Conservation (phyloP, 2,329 filamentous ascomycete genomes). For the Rutstroemia sp. region DNA sequence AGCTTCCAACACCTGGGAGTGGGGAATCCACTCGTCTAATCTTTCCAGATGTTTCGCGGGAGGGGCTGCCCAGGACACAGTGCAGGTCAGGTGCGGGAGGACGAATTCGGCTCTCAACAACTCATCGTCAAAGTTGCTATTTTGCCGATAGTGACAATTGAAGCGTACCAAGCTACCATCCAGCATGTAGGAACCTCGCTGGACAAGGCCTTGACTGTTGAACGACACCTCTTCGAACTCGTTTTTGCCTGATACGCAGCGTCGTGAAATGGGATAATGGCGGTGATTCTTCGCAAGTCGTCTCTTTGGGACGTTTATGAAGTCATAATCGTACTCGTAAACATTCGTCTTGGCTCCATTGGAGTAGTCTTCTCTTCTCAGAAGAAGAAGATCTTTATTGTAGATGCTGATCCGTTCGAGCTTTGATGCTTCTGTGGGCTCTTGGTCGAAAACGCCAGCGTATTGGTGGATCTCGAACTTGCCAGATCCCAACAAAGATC, state of each 20-base stretch:
- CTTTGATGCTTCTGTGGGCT: constrained; percentile 34
- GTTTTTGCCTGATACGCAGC: constrained; percentile 38
- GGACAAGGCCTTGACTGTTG: constrained; percentile 27
- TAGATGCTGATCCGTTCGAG: constrained; percentile 40
- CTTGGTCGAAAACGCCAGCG: constrained; percentile 27
- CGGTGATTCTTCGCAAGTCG: neutral
- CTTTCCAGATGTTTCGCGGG: constrained; percentile 42
- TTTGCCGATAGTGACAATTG: constrained; percentile 47
- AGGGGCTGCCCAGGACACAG: constrained; percentile 45
- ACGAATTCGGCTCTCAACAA: constrained; percentile 46
- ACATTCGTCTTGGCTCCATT: constrained; percentile 39
- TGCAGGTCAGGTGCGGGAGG: constrained; percentile 43
- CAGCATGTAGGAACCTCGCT: constrained; percentile 41
- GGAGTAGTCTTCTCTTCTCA: constrained; percentile 11
- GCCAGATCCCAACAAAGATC: constrained; percentile 2
- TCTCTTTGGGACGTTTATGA: neutral
- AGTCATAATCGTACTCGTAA: constrained; percentile 5
- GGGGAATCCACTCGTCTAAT: constrained; percentile 45
- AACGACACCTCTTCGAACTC: constrained; percentile 44
- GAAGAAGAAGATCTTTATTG: constrained; percentile 37
- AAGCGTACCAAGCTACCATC: constrained; percentile 45
- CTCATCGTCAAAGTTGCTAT: constrained; percentile 44
- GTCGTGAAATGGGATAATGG: constrained; percentile 34
- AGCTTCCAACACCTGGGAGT: constrained; percentile 46
- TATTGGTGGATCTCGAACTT: constrained; percentile 4